Base-by-base conservation (phyloP, 257 asterid genomes). In the Vinca minor region DNA sequence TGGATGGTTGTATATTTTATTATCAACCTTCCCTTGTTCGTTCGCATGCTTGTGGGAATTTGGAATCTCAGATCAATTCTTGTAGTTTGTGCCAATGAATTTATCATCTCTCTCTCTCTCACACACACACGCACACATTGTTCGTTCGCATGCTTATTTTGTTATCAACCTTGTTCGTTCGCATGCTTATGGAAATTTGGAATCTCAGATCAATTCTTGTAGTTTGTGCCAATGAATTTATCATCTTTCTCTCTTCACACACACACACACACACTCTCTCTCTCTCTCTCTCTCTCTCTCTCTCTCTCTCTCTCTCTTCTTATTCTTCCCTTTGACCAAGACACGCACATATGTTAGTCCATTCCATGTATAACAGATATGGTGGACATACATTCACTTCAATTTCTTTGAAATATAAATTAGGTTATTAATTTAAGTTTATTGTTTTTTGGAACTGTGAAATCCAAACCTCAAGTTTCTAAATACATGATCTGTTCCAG, bases 401-500 rank as follows among this genome's bases (percentile, higher is more conserved):
- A 50, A 2, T 56, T 56, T 15, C 62, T 26, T 31, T 41, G 61
- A 55, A 38, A 55, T 55, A 7, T 31, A 17, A 1, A 1, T 6
- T 1, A n/a, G 23, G 23, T 55, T 55, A 29, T 55, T 5, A 12
- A 55, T 21, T 14, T 46, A 7, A 31, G 28, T 41, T 23, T 42
- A 2, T 32, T 38, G 38, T 23, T 47, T n/a, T 67, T n/a, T 0
- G 23, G 35, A 10, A 20, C 15, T 14, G 4, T 23, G 14, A n/a
- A 41, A 60, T 44, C 8, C 18, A 42, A 26, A 4, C 14, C 20
- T 28, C 8, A 29, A 0, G 50, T 13, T 36, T 59, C 35, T 35
- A 18, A n/a, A 26, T 0, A 7, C 36, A 46, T 44, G 12, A 35
- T 34, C 1, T 36, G 18, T 39, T 64, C 25, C 79, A 93, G 98